Percentiles rank a stretch among this genome's conserved stretches.
These are phyloP conservation scores for Pulveroboletus sp. DNA, from an alignment of 768 basidiomycete species.

Conservation along the genomic window DNA sequence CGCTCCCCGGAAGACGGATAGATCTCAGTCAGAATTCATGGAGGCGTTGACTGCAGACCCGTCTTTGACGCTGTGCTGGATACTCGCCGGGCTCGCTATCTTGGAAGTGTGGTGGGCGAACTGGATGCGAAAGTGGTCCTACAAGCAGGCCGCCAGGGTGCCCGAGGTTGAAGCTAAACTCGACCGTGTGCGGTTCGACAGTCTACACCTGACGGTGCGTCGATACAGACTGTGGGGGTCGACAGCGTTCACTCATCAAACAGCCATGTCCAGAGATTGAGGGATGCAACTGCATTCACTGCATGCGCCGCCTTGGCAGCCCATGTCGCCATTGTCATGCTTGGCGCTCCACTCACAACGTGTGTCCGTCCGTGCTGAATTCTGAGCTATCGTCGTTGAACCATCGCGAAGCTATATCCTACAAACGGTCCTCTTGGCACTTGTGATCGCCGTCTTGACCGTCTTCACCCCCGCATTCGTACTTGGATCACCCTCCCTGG, in stretches of 20 bases:
- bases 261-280: slow-evolving; percentile 40
- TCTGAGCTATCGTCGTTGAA: neutral
- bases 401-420: slow-evolving; percentile 38
- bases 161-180: slow-evolving; percentile 40
- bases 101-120: slow-evolving; percentile 71
- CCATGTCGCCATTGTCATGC: slow-evolving; percentile 52
- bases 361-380: slow-evolving; percentile 24
- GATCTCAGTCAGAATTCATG: slow-evolving; percentile 69
- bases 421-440: slow-evolving; percentile 65
- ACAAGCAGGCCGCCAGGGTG: slow-evolving; percentile 37
- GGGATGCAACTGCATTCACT: slow-evolving; percentile 51
- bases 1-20: slow-evolving; percentile 38
- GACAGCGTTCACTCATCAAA: slow-evolving; percentile 2
- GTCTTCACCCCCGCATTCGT: slow-evolving; percentile 67
- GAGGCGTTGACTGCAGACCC: slow-evolving; percentile 61
- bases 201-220: slow-evolving; percentile 36
- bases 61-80: slow-evolving; percentile 50
- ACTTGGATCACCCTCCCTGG: slow-evolving; percentile 55
- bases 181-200: slow-evolving; percentile 38
- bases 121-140: slow-evolving; percentile 58
- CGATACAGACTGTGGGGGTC: slow-evolving; percentile 16
- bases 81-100: slow-evolving; percentile 48
- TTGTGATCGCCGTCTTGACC: slow-evolving; percentile 62
- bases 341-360: slow-evolving; percentile 72
- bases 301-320: slow-evolving; percentile 42